Base-by-base conservation (phyloP, 768 basidiomycete genomes). In the Boletus barrowsii region DNA sequence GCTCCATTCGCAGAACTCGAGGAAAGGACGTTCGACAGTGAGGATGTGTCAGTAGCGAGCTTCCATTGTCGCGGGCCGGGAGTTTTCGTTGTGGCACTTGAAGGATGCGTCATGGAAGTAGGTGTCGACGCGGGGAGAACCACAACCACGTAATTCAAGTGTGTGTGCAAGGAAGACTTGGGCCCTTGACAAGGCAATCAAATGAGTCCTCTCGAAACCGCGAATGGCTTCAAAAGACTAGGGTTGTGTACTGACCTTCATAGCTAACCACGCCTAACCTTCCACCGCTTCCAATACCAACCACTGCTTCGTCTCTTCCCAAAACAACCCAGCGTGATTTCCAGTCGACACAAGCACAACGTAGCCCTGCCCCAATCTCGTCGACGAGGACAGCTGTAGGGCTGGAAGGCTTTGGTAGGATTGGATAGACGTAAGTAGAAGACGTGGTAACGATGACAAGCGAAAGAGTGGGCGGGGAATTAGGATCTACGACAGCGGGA, bases 361-460 rank as follows among this genome's bases (percentile, higher is more conserved):
- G 88, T 15, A 98, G 69, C 0, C 80, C 89, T 39, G 84, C 84
- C 0, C 97, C 96, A 15, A 89, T 80, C 60, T 98, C 94, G 61
- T 98, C 93, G 1, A 97, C 82, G 0, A 84, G 83, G 0, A 78
- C 74, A 1, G 90, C 79, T 3, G 83, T 66, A 5, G 81, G 83
- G 10, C 86, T 86, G 60, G 81, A 84, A 2, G 84, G 84, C 55
- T 81, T 80, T 0, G 90, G 89, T 0, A 87, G 80, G 0, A 86
- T 84, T 33, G 87, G 83, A 62, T 93, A 87, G 8, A 82, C 80
- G 22, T 96, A 75, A 1, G 94, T 89, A 30, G 84, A 81, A 51
- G 87, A 88, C 0, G 87, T 92, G 0, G 95, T 98, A n/a, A 88
- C 87, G 42, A 98, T 87, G 68, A 94, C 88, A 8, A 98, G 78